Base-by-base conservation (phyloP, 228 moss, liverwort and hornwort genomes). In the Sphagnum magellanicum region DNA sequence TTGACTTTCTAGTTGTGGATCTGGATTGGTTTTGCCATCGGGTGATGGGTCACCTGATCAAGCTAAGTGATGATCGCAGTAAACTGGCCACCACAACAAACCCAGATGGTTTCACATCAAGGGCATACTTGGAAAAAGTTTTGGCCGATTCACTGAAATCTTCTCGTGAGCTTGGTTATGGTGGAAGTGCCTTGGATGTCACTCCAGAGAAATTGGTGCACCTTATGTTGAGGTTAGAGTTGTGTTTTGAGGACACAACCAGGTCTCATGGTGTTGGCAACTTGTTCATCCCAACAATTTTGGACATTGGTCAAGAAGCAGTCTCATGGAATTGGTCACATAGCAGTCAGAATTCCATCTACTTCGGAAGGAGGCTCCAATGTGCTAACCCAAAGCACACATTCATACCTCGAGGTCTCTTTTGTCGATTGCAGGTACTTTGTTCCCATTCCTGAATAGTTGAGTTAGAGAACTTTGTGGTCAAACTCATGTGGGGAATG, bases 1-100 rank as follows among this genome's bases (percentile, higher is more conserved):
- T 68, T 8, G 51, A 50, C 53, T 68, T 68, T 47, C 46, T 68
- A 6, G 68, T 68, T 5, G 68, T 68, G 52, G 55, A 68, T 52
- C 68, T 57, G 12, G 15, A 52, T 17, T 68, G 51, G 68, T 68
- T 68, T 47, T 68, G 50, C 15, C 50, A 68, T 11, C 46, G 68
- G 46, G 55, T 58, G 16, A 51, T 68, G 51, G 55, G 52, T 8
- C 53, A 46, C 4, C 17, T 68, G 13, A 68, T 68, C 46, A 46
- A 16, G n/a, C 46, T 61, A 15, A 7, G 16, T 61, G n/a, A 6
- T 0, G 61, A 16, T 32, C 32, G 1, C 32, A 32, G 32, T 32
- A 32, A 46, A 61, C 61, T 15, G 61, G 61, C 17, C 46, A 61
- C 46, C 0, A 1, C 32, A 32, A 61, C 46, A 15, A 32, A 46